Conservation (phyloP, 2,329 filamentous ascomycete genomes). For the Xylaria sp. region DNA sequence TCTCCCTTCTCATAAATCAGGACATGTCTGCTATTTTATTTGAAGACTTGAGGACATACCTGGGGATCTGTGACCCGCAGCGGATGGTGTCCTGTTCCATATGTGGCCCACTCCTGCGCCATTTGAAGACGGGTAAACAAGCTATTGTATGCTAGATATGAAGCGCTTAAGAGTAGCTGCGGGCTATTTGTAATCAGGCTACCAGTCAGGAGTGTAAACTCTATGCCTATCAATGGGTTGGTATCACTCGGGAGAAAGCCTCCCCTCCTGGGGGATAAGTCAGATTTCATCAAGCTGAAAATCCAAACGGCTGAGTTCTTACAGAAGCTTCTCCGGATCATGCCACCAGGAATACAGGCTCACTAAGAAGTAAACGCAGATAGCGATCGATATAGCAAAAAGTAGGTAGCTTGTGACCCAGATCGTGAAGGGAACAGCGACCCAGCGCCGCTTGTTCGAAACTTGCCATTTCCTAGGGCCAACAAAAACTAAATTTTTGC, state of each 20-base stretch:
- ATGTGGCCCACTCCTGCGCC: constrained; percentile 8
- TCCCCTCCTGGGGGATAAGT: neutral
- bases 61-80: constrained; percentile 11
- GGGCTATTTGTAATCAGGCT: constrained; percentile 11
- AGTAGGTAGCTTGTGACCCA: constrained; percentile 31
- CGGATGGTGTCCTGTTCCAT: neutral
- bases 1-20: too few species aligned
- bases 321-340: too few species aligned
- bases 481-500: neutral
- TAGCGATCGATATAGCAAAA: constrained; percentile 20
- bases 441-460: neutral
- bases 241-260: neutral
- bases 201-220: constrained; percentile 20
- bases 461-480: neutral
- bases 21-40: too few species aligned
- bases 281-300: neutral
- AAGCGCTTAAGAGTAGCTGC: constrained; percentile 2
- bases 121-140: neutral
- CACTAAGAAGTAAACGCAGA: constrained; percentile 12
- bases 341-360: neutral
- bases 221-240: neutral
- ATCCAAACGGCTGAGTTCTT: too few species aligned
- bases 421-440: constrained; percentile 19
- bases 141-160: constrained; percentile 7
- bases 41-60: neutral